Conservation (phyloP, 2,329 filamentous ascomycete genomes). For the Penicillium palitans region DNA sequence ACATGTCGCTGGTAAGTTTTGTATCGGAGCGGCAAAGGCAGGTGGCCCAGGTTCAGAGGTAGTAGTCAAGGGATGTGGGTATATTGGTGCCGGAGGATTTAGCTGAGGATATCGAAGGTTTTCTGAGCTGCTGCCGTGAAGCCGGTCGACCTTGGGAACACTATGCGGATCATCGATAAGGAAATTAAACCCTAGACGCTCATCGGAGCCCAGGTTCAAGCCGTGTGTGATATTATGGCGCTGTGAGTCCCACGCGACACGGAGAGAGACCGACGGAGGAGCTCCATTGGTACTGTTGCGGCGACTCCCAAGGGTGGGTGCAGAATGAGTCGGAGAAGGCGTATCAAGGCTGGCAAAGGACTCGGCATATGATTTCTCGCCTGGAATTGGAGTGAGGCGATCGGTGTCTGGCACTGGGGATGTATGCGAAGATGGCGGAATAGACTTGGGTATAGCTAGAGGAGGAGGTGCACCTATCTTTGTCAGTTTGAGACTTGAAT, state of each 20-base stretch:
- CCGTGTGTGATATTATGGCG: slow-evolving; percentile 52
- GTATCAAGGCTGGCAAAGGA: slow-evolving; percentile 32
- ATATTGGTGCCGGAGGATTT: slow-evolving; percentile 24
- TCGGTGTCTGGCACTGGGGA: slow-evolving; percentile 32
- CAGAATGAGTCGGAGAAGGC: slow-evolving; percentile 33
- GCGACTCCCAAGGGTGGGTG: slow-evolving; percentile 26
- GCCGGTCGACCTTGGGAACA: slow-evolving; percentile 54
- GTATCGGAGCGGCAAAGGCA: slow-evolving; percentile 49
- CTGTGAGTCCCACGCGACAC: slow-evolving; percentile 45
- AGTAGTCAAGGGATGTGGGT: slow-evolving; percentile 27
- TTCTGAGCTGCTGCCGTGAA: slow-evolving; percentile 34
- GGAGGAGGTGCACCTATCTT: slow-evolving; percentile 19
- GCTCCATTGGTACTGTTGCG: slow-evolving; percentile 26
- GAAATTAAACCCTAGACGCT: slow-evolving; percentile 72
- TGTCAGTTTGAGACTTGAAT: slow-evolving; percentile 11
- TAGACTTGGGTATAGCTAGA: slow-evolving; percentile 17
- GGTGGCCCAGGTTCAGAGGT: slow-evolving; percentile 29
- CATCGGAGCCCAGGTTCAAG: slow-evolving; percentile 58
- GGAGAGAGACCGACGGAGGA: slow-evolving; percentile 33
- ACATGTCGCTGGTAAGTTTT: slow-evolving; percentile 69
- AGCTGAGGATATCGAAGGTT: slow-evolving; percentile 25
- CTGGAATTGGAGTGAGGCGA: slow-evolving; percentile 21
- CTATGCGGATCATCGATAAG: slow-evolving; percentile 64
- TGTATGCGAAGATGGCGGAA: slow-evolving; percentile 22
- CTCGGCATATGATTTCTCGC: slow-evolving; percentile 32